Conservation (phyloP, 441 rosid genomes). For the Adansonia rubrostipa region DNA sequence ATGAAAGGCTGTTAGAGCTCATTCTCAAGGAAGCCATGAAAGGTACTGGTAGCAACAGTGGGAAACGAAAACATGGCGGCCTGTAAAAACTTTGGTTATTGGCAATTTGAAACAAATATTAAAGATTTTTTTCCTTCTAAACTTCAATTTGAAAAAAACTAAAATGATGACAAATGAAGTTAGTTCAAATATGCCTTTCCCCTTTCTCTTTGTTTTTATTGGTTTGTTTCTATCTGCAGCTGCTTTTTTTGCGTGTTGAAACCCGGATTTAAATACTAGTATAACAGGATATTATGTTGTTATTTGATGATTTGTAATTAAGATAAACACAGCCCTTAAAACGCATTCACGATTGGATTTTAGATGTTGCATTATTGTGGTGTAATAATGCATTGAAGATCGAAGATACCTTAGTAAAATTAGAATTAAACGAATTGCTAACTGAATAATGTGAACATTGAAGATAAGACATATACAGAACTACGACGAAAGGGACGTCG, state of each 20-base stretch:
- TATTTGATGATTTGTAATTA: no score
- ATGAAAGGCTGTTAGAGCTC: conserved; percentile 45
- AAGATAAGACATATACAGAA: no score
- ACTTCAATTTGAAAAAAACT: not conserved
- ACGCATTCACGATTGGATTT: no score
- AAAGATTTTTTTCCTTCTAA: not conserved
- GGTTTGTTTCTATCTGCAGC: not conserved
- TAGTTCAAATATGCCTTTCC: not conserved
- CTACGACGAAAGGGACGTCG: no score
- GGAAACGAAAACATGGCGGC: not conserved
- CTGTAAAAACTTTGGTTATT: not conserved
- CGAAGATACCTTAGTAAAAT: no score
- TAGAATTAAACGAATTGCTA: no score
- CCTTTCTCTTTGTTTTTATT: not conserved
- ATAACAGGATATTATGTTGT: no score
- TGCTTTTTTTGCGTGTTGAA: not conserved
- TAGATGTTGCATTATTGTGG: no score
- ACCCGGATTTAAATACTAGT: not conserved
- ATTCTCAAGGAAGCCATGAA: conserved; percentile 45
- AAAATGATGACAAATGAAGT: not conserved
- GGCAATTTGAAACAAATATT: not conserved
- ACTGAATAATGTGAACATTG: no score
- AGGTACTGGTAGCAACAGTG: conserved; percentile 7
- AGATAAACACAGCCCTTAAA: no score
- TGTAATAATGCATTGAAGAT: no score